phyloP scores from a whole-genome alignment of 2,329 filamentous ascomycete species.

The Xenoacremonium recifei region DNA sequence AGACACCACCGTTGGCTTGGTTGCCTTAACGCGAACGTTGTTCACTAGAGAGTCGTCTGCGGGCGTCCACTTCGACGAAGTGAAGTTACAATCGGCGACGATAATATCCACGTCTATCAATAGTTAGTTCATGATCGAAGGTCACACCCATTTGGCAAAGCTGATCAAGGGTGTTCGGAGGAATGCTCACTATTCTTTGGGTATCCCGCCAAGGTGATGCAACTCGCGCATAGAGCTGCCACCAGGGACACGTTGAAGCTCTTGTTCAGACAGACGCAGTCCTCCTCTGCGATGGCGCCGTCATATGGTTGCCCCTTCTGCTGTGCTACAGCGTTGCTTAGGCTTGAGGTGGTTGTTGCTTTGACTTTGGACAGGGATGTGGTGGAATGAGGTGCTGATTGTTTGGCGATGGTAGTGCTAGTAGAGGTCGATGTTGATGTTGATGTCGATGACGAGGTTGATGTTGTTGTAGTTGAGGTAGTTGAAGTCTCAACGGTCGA shows the following conservation, averaged over 20 bases:
- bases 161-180: background rate
- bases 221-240: conserved; percentile 38
- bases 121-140: conserved; percentile 2
- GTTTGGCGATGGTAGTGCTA: conserved; percentile 2
- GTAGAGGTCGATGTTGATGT: conserved; percentile 5
- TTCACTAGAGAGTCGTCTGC: conserved; percentile 30
- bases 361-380: background rate
- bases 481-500: conserved; percentile 6
- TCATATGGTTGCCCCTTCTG: conserved; percentile 16
- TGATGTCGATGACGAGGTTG: conserved; percentile 4
- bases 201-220: conserved; percentile 32
- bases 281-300: conserved; percentile 27
- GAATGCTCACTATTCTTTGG: conserved; percentile 31
- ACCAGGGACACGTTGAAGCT: conserved; percentile 40
- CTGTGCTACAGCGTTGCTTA: conserved; percentile 8
- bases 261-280: conserved; percentile 37
- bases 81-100: conserved; percentile 35
- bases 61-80: conserved; percentile 25
- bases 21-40: conserved; percentile 34
- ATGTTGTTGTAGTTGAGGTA: conserved; percentile 4
- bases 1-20: conserved; percentile 20
- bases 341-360: conserved; percentile 5
- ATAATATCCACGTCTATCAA: conserved; percentile 35
- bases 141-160: no score
- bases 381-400: background rate